Evolutionary conservation across 179 eudicot genomes (phyloP), one percentile per base, ranked within the genome.

Genomic region (Beta macrorhiza): DNA sequence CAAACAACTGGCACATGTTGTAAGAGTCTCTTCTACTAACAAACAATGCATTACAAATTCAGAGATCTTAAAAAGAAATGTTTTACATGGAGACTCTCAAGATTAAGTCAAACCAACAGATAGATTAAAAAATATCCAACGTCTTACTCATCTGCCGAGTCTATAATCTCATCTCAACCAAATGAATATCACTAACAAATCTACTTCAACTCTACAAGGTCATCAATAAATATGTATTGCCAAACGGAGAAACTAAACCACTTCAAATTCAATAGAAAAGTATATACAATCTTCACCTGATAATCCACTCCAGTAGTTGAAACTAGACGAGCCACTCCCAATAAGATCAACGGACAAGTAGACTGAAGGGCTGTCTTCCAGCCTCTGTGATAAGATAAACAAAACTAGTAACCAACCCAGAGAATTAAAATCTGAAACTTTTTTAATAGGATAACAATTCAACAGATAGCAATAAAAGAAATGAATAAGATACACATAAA

Each of bases 321-420:
- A 83, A 90, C 59, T 81, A 95, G 89, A 72, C 99, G 93, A 79
- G 87, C 97, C 55, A 92, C 81, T 51, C 99, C 99, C 78, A 95
- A 83, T 68, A 95, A 74, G 75, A 95, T 75, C 82, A 94, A 87
- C 58, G 99, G 97, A 83, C 90, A 89, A 58, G 92, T 87, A 68
- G 98, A 92, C 74, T 79, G 83, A 80, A 92, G 78, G 49, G 87
- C 91, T 83, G 78, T 77, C 85, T 82, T 90, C 90, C 87, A 89
- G 73, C 88, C 90, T 88, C 98, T 95, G 88, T 80, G 72, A 57
- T 72, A 62, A 78, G 13, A 52, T 73, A 68, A 75, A 5, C 15
- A 68, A 57, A 22, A 67, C 74, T 7, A 72, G 29, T 15, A 49
- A 72, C 42, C 42, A 51, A 44, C n/a, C 67, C 64, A 55, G 17